These are phyloP conservation scores for Macroventuria anomochaeta DNA, from an alignment of 2,329 filamentous ascomycete species.

Conservation along the genomic window DNA sequence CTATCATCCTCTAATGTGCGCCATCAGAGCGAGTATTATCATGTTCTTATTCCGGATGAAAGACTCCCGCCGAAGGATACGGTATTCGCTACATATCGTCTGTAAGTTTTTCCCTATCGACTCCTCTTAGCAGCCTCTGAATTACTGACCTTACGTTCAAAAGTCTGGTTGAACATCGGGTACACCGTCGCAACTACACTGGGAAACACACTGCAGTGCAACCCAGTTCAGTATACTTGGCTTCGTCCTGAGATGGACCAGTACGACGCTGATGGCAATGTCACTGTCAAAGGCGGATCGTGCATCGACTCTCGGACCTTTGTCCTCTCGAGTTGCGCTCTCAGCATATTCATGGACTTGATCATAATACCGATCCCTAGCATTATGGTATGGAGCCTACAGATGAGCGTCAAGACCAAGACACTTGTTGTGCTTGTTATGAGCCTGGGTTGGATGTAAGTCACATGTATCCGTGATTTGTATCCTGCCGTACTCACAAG, in stretches of 20 bases:
- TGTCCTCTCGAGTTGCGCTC: conserved; percentile 41
- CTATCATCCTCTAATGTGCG: conserved; percentile 48
- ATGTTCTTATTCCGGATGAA: conserved; percentile 49
- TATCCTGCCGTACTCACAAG: conserved; percentile 9
- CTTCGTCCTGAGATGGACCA: conserved; percentile 40
- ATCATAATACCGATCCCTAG: conserved; percentile 52
- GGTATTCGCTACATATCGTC: conserved; percentile 39
- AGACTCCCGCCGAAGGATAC: conserved; percentile 39
- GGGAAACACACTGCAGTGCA: conserved; percentile 47
- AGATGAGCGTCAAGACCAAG: conserved; percentile 50
- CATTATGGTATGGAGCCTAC: conserved; percentile 53
- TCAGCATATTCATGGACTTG: conserved; percentile 50
- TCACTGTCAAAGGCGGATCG: conserved; percentile 34
- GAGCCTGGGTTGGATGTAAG: conserved; percentile 46
- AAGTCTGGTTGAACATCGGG: conserved; percentile 45
- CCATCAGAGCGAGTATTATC: conserved; percentile 48
- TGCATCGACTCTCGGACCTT: conserved; percentile 46
- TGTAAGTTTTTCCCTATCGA: conserved; percentile 22
- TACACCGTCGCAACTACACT: conserved; percentile 45
- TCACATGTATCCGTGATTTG: background rate
- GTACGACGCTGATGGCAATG: conserved; percentile 32
- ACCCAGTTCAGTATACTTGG: conserved; percentile 41
- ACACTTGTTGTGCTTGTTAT: conserved; percentile 41
- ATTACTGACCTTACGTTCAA: conserved; percentile 1
- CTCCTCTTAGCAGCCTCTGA: background rate